Conservation (phyloP, 495 filamentous ascomycete species). For the Immersiella caudata region DNA sequence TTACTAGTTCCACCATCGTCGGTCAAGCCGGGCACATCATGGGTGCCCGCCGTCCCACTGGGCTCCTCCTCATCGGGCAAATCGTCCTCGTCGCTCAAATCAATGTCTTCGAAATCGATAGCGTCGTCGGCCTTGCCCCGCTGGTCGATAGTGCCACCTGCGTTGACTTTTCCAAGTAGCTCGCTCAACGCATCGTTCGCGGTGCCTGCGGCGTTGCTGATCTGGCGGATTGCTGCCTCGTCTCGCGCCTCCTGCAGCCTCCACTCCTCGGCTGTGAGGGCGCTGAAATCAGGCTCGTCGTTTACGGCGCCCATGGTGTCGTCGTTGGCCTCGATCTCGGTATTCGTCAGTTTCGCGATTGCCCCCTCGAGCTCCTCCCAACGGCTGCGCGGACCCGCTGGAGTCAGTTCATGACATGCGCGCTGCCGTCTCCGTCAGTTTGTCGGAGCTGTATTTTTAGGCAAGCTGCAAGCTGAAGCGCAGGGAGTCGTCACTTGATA, state of each 20-base stretch:
- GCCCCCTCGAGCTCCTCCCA: conserved; percentile 27
- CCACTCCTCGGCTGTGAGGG: conserved; percentile 35
- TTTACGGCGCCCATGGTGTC: conserved; percentile 29
- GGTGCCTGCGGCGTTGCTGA: conserved; percentile 21
- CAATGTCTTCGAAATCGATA: conserved; percentile 86
- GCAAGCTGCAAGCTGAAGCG: not conserved
- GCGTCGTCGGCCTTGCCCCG: conserved; percentile 48
- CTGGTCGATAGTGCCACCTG: conserved; percentile 39
- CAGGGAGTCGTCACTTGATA: not conserved
- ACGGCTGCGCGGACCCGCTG: conserved; percentile 25
- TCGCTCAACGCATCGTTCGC: conserved; percentile 17
- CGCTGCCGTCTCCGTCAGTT: not conserved
- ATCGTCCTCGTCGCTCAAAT: conserved; percentile 67
- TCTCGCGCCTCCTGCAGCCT: conserved; percentile 33
- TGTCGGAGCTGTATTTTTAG: not conserved
- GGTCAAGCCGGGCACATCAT: conserved; percentile 49
- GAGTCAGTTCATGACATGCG: conserved; percentile 32
- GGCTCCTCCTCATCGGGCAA: conserved; percentile 50
- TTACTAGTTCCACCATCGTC: conserved; percentile 52
- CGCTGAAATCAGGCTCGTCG: conserved; percentile 25
- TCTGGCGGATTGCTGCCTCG: conserved; percentile 28
- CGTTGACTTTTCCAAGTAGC: conserved; percentile 30
- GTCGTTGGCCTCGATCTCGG: conserved; percentile 1
- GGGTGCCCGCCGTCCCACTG: conserved; percentile 35
- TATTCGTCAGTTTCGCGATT: conserved; percentile 17